Conservation (phyloP, 164 flowering plant species). For the Echeveria elegans region DNA sequence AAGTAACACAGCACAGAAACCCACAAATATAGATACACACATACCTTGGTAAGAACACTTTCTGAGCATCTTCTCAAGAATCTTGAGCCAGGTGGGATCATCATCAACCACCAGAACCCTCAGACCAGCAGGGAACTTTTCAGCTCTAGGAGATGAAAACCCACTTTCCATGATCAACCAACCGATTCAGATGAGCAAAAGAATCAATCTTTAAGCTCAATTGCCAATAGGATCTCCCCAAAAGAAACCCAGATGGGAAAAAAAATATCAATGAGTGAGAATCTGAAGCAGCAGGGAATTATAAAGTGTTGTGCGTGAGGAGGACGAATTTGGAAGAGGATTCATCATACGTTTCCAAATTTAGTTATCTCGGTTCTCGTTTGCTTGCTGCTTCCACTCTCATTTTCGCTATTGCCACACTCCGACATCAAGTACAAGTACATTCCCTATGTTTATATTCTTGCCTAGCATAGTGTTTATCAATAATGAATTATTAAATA, state of each 20-base stretch:
- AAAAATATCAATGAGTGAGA: neutral
- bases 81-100: conserved; percentile 15
- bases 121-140: conserved; percentile 13
- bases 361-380: neutral
- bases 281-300: conserved; percentile 2
- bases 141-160: conserved; percentile 10
- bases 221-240: neutral
- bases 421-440: neutral
- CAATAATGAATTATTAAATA: too few relatives aligned
- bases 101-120: conserved; percentile 15
- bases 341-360: neutral
- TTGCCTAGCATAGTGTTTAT: too few relatives aligned
- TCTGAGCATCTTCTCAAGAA: conserved; percentile 14
- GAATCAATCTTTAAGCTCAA: neutral
- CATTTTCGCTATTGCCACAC: neutral
- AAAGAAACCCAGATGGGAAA: neutral
- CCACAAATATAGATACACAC: too few relatives aligned
- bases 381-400: neutral
- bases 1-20: neutral
- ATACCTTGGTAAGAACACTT: conserved; percentile 14
- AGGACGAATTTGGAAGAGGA: neutral
- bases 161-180: conserved; percentile 12
- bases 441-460: conserved; percentile 5
- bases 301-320: conserved; percentile 4
- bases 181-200: conserved; percentile 3